These are phyloP conservation scores for Candida parachauliodes DNA, from an alignment of 805 yeast genomes.

Conservation along the genomic window DNA sequence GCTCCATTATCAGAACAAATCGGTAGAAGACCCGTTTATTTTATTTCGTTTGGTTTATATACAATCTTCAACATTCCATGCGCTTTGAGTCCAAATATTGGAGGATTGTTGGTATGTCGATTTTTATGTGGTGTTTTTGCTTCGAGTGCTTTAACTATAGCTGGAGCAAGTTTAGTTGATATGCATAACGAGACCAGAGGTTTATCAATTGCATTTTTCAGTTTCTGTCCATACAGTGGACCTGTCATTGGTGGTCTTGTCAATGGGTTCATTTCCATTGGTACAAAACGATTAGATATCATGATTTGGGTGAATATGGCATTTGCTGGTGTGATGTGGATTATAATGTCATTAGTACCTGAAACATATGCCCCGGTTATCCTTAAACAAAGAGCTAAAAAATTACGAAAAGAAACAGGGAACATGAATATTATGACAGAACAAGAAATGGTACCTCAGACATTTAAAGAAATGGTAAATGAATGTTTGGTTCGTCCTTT, in stretches of 20 bases:
- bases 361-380: conserved; percentile 89
- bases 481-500: conserved; percentile 79
- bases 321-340: conserved; percentile 82
- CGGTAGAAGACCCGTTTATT: conserved; percentile 83
- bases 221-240: conserved; percentile 90
- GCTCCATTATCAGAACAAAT: conserved; percentile 83
- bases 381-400: conserved; percentile 60
- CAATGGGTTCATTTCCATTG: conserved; percentile 78
- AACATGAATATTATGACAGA: conserved; percentile 84
- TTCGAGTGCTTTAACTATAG: conserved; percentile 77
- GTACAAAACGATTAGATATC: conserved; percentile 63
- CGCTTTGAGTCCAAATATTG: conserved; percentile 79
- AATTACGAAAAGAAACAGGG: conserved; percentile 74
- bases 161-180: conserved; percentile 90
- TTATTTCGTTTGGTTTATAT: conserved; percentile 70
- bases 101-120: conserved; percentile 74
- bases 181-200: conserved; percentile 82
- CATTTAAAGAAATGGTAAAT: conserved; percentile 63
- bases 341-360: conserved; percentile 63
- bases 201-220: conserved; percentile 84
- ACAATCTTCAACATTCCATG: conserved; percentile 82
- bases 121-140: conserved; percentile 86
- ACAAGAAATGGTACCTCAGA: conserved; percentile 79
- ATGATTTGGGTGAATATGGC: conserved; percentile 92
- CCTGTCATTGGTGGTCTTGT: conserved; percentile 88